Evolutionary conservation across 1,139 yeast genomes (phyloP).

Genomic region (Hansenula sp.): DNA sequence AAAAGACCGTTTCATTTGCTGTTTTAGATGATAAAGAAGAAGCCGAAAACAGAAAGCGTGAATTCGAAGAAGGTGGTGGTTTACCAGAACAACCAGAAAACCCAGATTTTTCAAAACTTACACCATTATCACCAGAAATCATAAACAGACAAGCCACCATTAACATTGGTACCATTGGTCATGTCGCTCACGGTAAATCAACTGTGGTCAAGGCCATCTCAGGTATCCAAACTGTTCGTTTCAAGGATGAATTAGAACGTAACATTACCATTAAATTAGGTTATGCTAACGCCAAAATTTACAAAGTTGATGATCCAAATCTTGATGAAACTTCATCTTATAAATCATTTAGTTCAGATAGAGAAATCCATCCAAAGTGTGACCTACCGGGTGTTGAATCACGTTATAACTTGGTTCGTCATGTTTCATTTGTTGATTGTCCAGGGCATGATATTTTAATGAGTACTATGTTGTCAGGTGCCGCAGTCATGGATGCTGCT

Average conservation of each 20-base stretch:
- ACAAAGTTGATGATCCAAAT: conserved; percentile 80
- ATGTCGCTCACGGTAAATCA: conserved; percentile 98
- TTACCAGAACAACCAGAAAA: conserved; percentile 92
- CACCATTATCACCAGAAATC: conserved; percentile 90
- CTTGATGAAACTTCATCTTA: conserved; percentile 97
- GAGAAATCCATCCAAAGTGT: conserved; percentile 91
- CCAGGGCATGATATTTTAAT: conserved; percentile 99
- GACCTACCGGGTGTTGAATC: conserved; percentile 81
- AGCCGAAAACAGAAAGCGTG: conserved; percentile 72
- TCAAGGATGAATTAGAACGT: conserved; percentile 98
- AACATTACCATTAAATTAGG: conserved; percentile 98
- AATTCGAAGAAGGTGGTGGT: conserved; percentile 98
- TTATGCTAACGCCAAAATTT: conserved; percentile 97
- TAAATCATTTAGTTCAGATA: conserved; percentile 89
- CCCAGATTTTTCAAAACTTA: conserved; percentile 73
- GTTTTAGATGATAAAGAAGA: conserved; percentile 62
- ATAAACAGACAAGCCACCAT: conserved; percentile 99
- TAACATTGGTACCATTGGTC: conserved; percentile 98
- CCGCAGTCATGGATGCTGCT: conserved; percentile 99
- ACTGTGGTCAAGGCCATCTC: conserved; percentile 99
- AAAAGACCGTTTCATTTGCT: conserved; percentile 83
- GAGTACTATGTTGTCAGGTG: conserved; percentile 99
- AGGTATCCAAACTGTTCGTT: conserved; percentile 98
- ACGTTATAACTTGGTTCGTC: conserved; percentile 86
- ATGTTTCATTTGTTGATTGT: conserved; percentile 98